Percentiles rank a stretch among this genome's conserved stretches.
Evolutionary conservation across 1,139 yeast species (phyloP).

Genomic region (Ogataea hybrid): DNA sequence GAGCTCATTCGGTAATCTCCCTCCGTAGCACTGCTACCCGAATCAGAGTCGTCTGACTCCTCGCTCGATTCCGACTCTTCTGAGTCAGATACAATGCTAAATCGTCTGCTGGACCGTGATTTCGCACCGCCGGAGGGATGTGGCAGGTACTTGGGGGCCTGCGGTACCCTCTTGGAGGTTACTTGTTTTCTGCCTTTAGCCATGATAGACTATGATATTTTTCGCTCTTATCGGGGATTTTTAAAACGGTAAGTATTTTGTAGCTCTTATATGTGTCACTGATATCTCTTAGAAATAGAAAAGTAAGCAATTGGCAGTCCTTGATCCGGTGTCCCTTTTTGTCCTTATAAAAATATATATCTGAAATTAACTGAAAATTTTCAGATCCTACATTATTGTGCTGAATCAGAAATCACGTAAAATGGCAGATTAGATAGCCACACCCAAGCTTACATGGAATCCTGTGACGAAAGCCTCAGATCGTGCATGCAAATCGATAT

Average conservation of each 20-base stretch:
- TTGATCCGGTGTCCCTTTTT: slow-evolving; percentile 3
- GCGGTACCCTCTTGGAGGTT: slow-evolving; percentile 16
- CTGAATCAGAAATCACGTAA: slow-evolving; percentile 1
- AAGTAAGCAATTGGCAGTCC: slow-evolving; percentile 3
- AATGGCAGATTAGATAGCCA: not conserved
- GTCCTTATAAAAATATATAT: slow-evolving; percentile 7
- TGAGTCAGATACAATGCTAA: slow-evolving; percentile 42
- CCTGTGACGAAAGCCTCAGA: too few relatives aligned
- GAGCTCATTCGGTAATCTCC: not conserved
- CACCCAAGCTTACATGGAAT: not conserved
- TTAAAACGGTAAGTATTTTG: not conserved
- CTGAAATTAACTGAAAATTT: slow-evolving; percentile 17
- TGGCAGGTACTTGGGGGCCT: slow-evolving; percentile 6
- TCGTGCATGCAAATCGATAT: too few relatives aligned
- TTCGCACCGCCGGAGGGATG: slow-evolving; percentile 8
- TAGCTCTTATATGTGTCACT: not conserved
- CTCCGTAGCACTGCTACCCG: slow-evolving; percentile 23
- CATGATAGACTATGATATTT: slow-evolving; percentile 10
- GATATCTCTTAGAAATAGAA: not conserved
- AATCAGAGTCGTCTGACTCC: slow-evolving; percentile 35
- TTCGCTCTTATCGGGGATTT: not conserved
- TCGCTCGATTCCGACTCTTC: slow-evolving; percentile 20
- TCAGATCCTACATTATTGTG: slow-evolving; percentile 11
- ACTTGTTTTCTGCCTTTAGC: slow-evolving; percentile 21
- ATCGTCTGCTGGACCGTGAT: slow-evolving; percentile 25